Evolutionary conservation across 768 basidiomycete species (phyloP), one percentile per base, ranked within the genome.

Genomic region (Daedalea quercina): DNA sequence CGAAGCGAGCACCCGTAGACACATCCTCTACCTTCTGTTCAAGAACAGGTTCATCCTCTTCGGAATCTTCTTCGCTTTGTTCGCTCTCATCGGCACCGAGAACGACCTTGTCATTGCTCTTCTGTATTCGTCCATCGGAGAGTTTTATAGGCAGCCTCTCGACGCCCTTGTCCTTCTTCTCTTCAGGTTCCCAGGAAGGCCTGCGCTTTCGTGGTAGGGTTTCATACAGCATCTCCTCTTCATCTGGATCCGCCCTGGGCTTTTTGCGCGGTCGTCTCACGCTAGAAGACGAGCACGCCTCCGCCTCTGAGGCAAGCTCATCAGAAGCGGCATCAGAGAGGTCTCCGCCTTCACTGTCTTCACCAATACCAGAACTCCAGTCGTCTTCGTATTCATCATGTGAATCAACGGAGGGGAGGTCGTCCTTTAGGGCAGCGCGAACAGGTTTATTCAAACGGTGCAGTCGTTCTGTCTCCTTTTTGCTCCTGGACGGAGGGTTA

Each of bases 81-180:
- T 52, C 50, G 65, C 24, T 63, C 58, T 46, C 73, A 63, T 35
- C 55, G 17, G 56, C 51, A 23, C 50, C 49, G 25, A 67, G 47
- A 20, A 64, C 47, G 51, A 67, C 61, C 55, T 67, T 68, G 41
- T 62, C 71, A 42, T 76, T 77, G 23, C 77, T 81, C 52, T 80
- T 69, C 63, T 85, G 80, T 57, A 97, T 77, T 55, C 79, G 80
- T 0, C 94, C 94, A 57, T 88, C 78, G 2, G 84, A 75, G 1
- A 95, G 75, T 68, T 96, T 97, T 63, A 95, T 94, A 9, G 94
- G 91, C 26, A 95, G 73, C 15, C 85, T 75, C 47, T 78, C 73
- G 44, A 87, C 74, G 44, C 74, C 76, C 50, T 75, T 72, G 25
- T 72, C 74, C 53, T 75, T 73, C 34, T 73, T 74, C 55, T 77